phyloP scores from a whole-genome alignment of 2,329 filamentous ascomycete genomes.

The Neonectria hederae region DNA sequence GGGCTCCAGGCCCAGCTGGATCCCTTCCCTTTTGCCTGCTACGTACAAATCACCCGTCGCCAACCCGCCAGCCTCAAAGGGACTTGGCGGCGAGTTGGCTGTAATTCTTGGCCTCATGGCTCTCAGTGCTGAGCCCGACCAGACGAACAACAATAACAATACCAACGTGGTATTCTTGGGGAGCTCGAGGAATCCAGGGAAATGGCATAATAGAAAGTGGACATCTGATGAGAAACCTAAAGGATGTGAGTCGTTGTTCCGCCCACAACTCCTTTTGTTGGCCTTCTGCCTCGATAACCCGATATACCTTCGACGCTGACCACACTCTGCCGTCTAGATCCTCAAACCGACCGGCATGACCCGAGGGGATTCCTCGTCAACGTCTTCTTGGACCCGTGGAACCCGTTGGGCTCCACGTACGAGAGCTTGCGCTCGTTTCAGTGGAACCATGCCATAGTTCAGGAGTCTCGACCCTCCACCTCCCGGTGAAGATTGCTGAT shows the following conservation, averaged over 20 bases:
- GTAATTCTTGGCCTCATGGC: constrained; percentile 55
- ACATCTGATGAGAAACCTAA: constrained; percentile 24
- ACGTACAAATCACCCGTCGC: constrained; percentile 39
- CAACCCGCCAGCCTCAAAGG: constrained; percentile 36
- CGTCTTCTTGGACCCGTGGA: constrained; percentile 46
- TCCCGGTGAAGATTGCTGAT: neutral
- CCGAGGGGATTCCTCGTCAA: constrained; percentile 48
- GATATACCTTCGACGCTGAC: neutral
- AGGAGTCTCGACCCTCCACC: constrained; percentile 23
- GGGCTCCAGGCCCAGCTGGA: constrained; percentile 49
- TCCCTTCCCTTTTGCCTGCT: constrained; percentile 49
- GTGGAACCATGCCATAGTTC: constrained; percentile 38
- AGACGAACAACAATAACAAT: neutral
- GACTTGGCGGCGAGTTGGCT: constrained; percentile 51
- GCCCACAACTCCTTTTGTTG: neutral
- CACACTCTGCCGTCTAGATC: constrained; percentile 28
- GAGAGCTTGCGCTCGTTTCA: constrained; percentile 41
- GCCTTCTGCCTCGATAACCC: neutral
- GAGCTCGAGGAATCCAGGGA: constrained; percentile 21
- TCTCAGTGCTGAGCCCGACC: constrained; percentile 34
- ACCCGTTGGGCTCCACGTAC: constrained; percentile 40
- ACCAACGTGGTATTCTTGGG: constrained; percentile 39
- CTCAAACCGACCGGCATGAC: constrained; percentile 34
- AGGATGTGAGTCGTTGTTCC: constrained; percentile 40
- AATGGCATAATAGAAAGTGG: constrained; percentile 44